Conservation (phyloP, 2,329 filamentous ascomycete genomes). For the Sclerotinia borealis region DNA sequence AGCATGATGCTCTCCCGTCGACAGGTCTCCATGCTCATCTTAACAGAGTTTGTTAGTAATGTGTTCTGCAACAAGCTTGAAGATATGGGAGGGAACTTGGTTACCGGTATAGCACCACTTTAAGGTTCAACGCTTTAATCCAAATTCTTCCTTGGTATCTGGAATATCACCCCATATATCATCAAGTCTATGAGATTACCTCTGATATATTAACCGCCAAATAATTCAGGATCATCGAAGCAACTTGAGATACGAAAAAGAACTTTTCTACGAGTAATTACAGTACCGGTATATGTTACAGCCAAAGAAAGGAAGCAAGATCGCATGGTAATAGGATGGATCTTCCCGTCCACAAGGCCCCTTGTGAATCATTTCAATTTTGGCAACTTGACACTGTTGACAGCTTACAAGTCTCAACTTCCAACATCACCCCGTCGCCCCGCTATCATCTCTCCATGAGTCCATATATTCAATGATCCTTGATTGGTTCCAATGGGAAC, state of each 20-base stretch:
- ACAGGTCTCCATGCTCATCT: neutral
- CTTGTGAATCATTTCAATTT: slow-evolving; percentile 4
- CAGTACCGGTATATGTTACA: too few species aligned
- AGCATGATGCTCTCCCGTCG: neutral
- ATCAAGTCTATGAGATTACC: slow-evolving; percentile 1
- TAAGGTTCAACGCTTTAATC: slow-evolving; percentile 1
- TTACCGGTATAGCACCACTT: neutral
- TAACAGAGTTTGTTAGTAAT: neutral
- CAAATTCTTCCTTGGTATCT: neutral
- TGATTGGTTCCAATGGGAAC: neutral
- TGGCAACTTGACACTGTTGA: too few species aligned
- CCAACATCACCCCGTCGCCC: slow-evolving; percentile 4
- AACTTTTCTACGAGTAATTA: too few species aligned
- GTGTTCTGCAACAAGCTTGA: neutral
- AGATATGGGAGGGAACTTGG: neutral
- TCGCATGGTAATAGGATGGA: neutral
- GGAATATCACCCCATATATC: neutral
- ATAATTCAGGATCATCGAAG: neutral
- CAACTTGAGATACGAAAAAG: neutral
- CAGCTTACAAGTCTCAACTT: neutral
- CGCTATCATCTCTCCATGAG: neutral
- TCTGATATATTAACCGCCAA: neutral
- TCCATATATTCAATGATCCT: too few species aligned
- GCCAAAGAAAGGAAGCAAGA: neutral
- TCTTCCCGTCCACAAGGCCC: neutral